phyloP scores from a whole-genome alignment of 2,329 filamentous ascomycete species.

The Stromatinia cepivora region DNA sequence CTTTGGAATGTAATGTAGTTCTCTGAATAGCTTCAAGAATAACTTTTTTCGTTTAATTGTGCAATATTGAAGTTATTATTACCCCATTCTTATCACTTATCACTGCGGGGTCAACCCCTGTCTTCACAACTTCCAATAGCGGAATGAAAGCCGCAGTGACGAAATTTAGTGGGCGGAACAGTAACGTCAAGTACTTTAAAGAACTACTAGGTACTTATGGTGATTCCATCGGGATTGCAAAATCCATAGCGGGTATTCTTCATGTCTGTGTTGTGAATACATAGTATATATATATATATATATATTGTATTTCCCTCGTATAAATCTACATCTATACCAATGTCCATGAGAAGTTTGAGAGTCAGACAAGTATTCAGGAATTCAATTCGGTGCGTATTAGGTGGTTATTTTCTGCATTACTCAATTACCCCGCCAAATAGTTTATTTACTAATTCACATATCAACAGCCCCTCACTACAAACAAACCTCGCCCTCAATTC shows the following conservation, averaged over 20 bases:
- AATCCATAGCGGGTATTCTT: neutral
- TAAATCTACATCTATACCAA: neutral
- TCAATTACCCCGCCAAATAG: neutral
- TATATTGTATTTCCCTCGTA: neutral
- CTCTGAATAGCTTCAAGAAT: constrained; percentile 10
- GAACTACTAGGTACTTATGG: too few species aligned
- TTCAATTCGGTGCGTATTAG: neutral
- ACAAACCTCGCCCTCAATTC: constrained; percentile 5
- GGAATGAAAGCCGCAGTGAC: constrained; percentile 14
- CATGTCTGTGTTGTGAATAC: neutral
- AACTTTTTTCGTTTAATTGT: neutral
- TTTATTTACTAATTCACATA: neutral
- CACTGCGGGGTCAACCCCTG: neutral
- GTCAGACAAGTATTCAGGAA: neutral
- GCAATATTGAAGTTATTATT: neutral
- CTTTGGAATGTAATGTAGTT: neutral
- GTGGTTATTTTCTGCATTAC: neutral
- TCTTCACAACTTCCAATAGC: neutral
- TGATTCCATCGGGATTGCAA: neutral
- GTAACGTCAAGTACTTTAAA: neutral
- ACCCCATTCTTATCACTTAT: neutral
- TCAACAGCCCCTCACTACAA: constrained; percentile 2
- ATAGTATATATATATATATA: neutral
- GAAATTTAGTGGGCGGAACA: constrained; percentile 9
- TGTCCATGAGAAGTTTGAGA: neutral